A percentile compares a stretch with the other conserved stretches of the same genome.
Evolutionary conservation across 176 grass and related monocot genomes (phyloP).

Genomic region (Thinopyrum elongatum): DNA sequence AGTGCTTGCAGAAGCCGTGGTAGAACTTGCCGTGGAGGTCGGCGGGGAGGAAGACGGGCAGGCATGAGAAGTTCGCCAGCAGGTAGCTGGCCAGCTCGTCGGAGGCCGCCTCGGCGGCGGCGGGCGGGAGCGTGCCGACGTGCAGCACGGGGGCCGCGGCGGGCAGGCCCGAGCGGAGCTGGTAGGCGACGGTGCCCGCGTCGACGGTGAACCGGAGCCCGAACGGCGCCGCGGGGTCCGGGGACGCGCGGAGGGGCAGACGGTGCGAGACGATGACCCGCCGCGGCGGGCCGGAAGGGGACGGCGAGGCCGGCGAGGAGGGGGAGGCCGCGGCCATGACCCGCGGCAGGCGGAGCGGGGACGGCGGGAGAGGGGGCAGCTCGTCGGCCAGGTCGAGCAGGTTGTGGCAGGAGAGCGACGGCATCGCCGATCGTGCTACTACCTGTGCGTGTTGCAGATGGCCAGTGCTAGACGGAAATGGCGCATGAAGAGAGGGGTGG

Average conservation of each 20-base stretch:
- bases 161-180: conserved; percentile 72
- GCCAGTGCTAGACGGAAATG: neutral
- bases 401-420: conserved; percentile 80
- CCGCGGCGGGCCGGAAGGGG: neutral
- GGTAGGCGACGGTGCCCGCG: conserved; percentile 51
- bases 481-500: conserved; percentile 49
- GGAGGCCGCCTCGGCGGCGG: conserved; percentile 29
- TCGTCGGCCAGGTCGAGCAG: conserved; percentile 68
- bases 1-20: conserved; percentile 97
- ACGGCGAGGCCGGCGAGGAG: conserved; percentile 23
- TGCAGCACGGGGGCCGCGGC: conserved; percentile 48
- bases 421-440: conserved; percentile 27
- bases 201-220: conserved; percentile 58
- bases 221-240: conserved; percentile 45
- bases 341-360: conserved; percentile 61
- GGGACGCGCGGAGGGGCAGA: conserved; percentile 51
- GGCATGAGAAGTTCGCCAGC: conserved; percentile 54
- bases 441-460: conserved; percentile 30
- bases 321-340: conserved; percentile 51
- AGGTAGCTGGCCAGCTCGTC: conserved; percentile 70
- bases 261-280: conserved; percentile 81
- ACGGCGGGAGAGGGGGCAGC: conserved; percentile 37
- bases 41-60: conserved; percentile 66
- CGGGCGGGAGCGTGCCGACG: conserved; percentile 59
- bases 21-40: conserved; percentile 85